phyloP scores from a whole-genome alignment of 2,329 filamentous ascomycete species.

The Graphilbum ipis-grandicollis region DNA sequence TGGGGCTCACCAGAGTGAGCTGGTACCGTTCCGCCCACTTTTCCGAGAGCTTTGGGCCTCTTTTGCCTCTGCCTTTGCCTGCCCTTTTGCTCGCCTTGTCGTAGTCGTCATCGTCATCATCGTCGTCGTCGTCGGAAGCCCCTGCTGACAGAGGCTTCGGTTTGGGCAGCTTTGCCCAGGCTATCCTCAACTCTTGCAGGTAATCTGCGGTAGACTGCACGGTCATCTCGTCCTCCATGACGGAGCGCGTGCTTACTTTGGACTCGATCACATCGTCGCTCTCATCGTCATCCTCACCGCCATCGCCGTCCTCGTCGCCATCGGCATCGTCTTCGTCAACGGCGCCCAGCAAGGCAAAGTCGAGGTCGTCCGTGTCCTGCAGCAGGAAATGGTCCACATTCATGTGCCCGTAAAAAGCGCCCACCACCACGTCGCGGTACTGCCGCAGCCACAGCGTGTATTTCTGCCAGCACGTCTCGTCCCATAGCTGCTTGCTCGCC shows the following conservation, averaged over 20 bases:
- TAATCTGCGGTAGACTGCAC: conserved; percentile 60
- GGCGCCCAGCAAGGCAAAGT: conserved; percentile 30
- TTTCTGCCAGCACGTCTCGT: conserved; percentile 96
- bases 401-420: conserved; percentile 82
- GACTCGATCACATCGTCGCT: not conserved
- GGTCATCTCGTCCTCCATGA: conserved; percentile 36
- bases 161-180: conserved; percentile 62
- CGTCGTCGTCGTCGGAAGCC: conserved; percentile 10
- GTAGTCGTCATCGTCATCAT: conserved; percentile 6
- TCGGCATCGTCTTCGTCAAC: not conserved
- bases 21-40: conserved; percentile 74
- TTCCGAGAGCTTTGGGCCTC: conserved; percentile 17
- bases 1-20: conserved; percentile 64
- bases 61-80: conserved; percentile 15
- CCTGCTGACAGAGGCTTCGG: conserved; percentile 10
- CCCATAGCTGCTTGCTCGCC: conserved; percentile 73
- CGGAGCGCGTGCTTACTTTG: conserved; percentile 13
- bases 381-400: conserved; percentile 96
- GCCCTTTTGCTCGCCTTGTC: conserved; percentile 11
- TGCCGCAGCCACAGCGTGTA: conserved; percentile 82
- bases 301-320: conserved; percentile 7
- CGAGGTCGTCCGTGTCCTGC: conserved; percentile 65
- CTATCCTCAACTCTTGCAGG: conserved; percentile 54
- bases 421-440: conserved; percentile 77
- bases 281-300: conserved; percentile 31